Conservation (phyloP, 2,329 filamentous ascomycete species). For the Colletotrichum melonis region DNA sequence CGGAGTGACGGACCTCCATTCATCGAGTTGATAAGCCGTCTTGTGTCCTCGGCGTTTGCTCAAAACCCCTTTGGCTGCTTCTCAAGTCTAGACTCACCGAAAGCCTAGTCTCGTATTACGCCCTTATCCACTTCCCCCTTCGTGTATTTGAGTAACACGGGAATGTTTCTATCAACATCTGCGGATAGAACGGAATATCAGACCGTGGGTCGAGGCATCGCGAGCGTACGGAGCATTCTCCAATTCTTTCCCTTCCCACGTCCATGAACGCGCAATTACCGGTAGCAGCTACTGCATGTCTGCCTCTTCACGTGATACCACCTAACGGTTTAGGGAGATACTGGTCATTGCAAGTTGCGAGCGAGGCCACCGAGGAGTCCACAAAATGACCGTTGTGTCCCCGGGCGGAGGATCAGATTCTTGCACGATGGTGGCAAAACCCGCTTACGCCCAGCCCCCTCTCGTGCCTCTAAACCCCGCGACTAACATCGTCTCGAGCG, state of each 20-base stretch:
- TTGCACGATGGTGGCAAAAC: conserved; percentile 27
- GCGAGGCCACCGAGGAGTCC: not conserved
- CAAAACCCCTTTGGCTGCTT: not conserved
- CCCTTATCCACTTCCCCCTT: not conserved
- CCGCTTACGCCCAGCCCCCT: not conserved
- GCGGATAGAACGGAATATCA: not conserved
- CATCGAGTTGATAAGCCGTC: not conserved
- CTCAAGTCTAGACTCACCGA: not conserved
- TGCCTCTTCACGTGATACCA: not conserved
- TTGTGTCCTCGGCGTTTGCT: not conserved
- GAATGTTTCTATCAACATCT: not conserved
- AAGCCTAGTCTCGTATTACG: not conserved
- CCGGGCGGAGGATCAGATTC: conserved; percentile 6
- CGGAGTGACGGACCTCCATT: conserved; percentile 2
- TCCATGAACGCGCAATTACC: conserved; percentile 1
- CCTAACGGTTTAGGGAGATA: too few relatives aligned
- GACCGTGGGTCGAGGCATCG: not conserved
- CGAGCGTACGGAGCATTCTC: not conserved
- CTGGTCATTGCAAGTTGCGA: too few relatives aligned
- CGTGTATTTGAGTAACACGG: not conserved
- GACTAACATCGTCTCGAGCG: not conserved
- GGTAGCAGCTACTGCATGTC: not conserved
- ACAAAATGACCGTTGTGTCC: conserved; percentile 7
- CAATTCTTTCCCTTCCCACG: not conserved
- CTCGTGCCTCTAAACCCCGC: not conserved